Base-by-base conservation (phyloP, 139 green algal genomes). In the Astrephomene gubernaculifera region DNA sequence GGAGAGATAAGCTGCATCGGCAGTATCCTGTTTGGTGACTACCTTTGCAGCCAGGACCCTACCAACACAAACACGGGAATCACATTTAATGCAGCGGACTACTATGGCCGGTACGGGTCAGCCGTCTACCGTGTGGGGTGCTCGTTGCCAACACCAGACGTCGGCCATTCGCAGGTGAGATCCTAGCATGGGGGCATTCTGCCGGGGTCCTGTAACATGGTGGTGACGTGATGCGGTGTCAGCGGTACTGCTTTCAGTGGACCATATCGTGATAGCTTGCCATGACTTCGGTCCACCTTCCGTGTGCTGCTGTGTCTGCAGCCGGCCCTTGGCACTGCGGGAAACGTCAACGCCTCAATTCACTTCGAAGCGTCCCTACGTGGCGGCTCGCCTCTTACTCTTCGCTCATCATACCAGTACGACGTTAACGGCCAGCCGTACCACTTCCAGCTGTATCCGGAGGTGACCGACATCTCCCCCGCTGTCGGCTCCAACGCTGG, bases 361-460 rank as follows among this genome's bases (percentile, higher is more conserved):
- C 83, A 82, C 52, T 89, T 91, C 57, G 87, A 87, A 10, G 87
- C 79, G 7, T 63, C 38, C 83, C 54, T 86, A 71, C 83, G 79
- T 14, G 87, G 79, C 45, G 87, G 87, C 68, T 31, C 10, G 52
- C 78, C 83, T 4, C 21, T 2, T 21, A 17, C 52, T 2, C 12
- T 31, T 25, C 39, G 65, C 2, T n/a, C 41, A 22, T 65, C 65
- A 4, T 85, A 82, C 38, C 12, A 60, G 27, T 85, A 90, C 39
- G 75, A 79, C 33, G 45, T 60, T 7, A 60, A 71, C 54, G 81
- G 82, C 45, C 44, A 24, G 27, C 73, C 84, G 36, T 91, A 91
- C 88, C 63, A 83, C 36, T 91, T 91, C 68, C 84, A 89, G 72
- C 73, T 91, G 44, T 81, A 89, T 44, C 39, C 88, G 2, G 80